Evolutionary conservation across 2,329 filamentous ascomycete genomes (phyloP), one percentile per base, ranked within the genome.

Genomic region (Eurotiales sp.): DNA sequence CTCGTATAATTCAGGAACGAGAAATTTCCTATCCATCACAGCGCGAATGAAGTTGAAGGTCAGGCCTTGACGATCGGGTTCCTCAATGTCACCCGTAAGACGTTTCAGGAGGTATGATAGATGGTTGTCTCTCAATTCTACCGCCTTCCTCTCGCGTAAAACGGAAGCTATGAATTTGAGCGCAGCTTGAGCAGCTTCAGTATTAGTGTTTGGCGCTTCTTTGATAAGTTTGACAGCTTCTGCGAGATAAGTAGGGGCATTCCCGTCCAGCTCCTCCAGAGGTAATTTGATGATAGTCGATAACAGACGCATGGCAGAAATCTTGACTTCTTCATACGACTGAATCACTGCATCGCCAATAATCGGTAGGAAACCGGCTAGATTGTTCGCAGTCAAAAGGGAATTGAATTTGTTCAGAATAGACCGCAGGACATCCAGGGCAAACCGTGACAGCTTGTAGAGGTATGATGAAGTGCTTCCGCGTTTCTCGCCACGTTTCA

Each of bases 11-110:
- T 87, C 81, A 0, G 91, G 86, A 7, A 95, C 90, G 61, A 96
- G 81, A 39, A 97, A 78, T 65, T 87, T 92, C 15, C 91, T 83
- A 48, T 88, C 86, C 64, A 99, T 81, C 22, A 97, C 84, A 1
- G 90, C 87, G 37, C 91, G 86, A 53, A 99, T 73, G 70, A 99
- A 97, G 63, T 89, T 95, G 74, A 99, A 99, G 0, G 90, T 93
- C 37, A 96, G 83, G 59, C 95, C 91, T 56, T 96, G 89, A 55
- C 91, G 86, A 58, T 96, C 86, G 3, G 92, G 90, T 65, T 97
- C 90, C 25, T 95, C 95, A 43, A 99, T 80, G 63, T 97, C 92
- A 23, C 90, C 85, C 60, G 90, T 87, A 46, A 97, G 76, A 53
- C 88, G 87, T 55, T 84, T 83, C 3, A 97, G 81, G 2, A 99